Evolutionary conservation across 352 stramenopile species (phyloP), one percentile per base, ranked within the genome.

Genomic region (Peronospora belbahrii): DNA sequence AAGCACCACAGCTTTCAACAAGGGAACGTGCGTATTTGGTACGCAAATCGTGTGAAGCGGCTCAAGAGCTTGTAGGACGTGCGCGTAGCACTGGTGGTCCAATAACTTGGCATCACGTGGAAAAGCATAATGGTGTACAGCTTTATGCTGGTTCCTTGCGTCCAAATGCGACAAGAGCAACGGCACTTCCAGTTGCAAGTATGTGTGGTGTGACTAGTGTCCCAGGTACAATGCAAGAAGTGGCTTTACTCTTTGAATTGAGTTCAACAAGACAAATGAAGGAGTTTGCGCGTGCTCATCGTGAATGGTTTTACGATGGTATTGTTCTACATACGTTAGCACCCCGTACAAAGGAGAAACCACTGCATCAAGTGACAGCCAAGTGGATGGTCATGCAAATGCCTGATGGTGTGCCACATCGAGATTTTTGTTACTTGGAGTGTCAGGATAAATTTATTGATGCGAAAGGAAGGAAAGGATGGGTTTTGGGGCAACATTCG

Each of bases 401-500:
- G 43, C 73, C 78, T n/a, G 59, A 64, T 10, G 75, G 71, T 15
- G 40, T 88, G 0, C 63, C 71, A 9, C 67, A 90, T 57, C 74
- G 78, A 22, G 76, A 90, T 53, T 89, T 82, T 50, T 86, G 74
- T 53, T 86, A 70, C 45, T 49, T 87, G 14, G 81, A 94, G 65
- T 91, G 77, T 48, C 82, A 94, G 40, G 78, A 94, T 61, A 82
- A 88, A 63, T 94, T 94, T 38, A 80, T 85, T 2, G 82, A 94
- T 59, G 77, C 79, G 17, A 65, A 55, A 23, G 79, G 82, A 19
- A 73, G 79, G 46, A 85, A 85, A 48, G 82, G 82, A 4, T 94
- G 82, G 82, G 77, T 94, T 10, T 40, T 91, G 6, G 81, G 77
- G n/a, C 59, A 87, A 40, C 79, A 94, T 48, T 88, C 74, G 15